Base-by-base conservation (phyloP, 495 filamentous ascomycete genomes). In the Podospora australis region DNA sequence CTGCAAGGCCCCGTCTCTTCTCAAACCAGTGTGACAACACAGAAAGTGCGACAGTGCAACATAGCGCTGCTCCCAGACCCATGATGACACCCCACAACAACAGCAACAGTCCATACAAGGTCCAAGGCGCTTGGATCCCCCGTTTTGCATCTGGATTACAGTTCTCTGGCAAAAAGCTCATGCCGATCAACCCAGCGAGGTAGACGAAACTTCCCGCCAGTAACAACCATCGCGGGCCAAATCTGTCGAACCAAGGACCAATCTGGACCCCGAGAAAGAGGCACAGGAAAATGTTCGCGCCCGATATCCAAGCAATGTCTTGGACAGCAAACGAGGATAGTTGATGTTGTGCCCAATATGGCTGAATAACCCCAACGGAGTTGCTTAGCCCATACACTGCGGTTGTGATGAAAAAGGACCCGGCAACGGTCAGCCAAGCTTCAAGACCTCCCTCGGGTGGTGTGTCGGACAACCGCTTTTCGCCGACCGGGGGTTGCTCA, bases 161-260 rank as follows among this genome's bases (percentile, higher is more conserved):
- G 6, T 45, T 19, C 19, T 51, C 41, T 4, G 39, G 22, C 30
- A 46, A 14, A 21, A 51, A 46, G 2, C 41, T 24, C 2, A 51
- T 17, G 3, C 49, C 49, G 5, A 44, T 4, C 30, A 51, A 19
- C 1, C 49, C 49, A 14, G 21, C n/a, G 5, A 45, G 2, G 21
- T 46, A 51, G 6, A 46, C 23, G 0, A 51, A 17, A 13, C 49
- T 51, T 4, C 49, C 49, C 11, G 24, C 49, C 9, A 40, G 21
- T 17, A 51, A 23, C 11, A 51, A 25, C 49, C 49, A 51, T 35
- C 49, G 28, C n/a, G 49, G 70, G 68, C 4, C 50, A 39, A 75
- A 76, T 3, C 69, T 62, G 56, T 79, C 76, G 43, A 79, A 79
- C n/a, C 77, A 54, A 6, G 76, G 74, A 0, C 76, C 76, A 17